Percentiles rank a stretch among this genome's conserved stretches.
phyloP scores from a whole-genome alignment of 495 filamentous ascomycete species.

The Neurospora pannonica region DNA sequence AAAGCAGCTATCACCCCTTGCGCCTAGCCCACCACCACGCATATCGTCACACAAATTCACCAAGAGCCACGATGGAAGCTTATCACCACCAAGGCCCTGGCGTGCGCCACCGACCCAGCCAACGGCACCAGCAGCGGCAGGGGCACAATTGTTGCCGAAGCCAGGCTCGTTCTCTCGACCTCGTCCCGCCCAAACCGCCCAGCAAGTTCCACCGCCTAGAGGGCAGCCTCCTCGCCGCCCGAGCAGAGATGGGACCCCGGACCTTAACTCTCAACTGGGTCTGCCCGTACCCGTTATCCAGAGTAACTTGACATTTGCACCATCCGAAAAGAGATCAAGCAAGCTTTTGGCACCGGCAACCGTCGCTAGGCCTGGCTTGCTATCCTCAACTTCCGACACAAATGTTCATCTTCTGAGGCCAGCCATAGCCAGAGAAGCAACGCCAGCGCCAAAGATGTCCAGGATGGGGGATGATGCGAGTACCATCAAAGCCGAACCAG shows the following conservation, averaged over 20 bases:
- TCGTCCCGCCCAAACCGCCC: constrained; percentile 15
- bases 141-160: constrained; percentile 9
- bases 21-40: constrained; percentile 53
- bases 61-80: constrained; percentile 27
- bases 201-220: constrained; percentile 21
- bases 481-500: constrained; percentile 21
- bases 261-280: constrained; percentile 46
- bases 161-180: constrained; percentile 20
- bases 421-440: constrained; percentile 27
- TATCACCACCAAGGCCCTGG: constrained; percentile 20
- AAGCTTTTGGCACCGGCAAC: constrained; percentile 24
- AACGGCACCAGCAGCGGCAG: constrained; percentile 23
- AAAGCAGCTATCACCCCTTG: constrained; percentile 37
- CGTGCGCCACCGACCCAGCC: constrained; percentile 18
- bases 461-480: constrained; percentile 10
- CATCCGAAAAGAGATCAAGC: constrained; percentile 35
- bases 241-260: constrained; percentile 71
- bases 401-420: constrained; percentile 17
- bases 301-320: constrained; percentile 57
- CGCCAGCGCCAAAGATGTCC: constrained; percentile 26
- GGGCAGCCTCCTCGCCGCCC: constrained; percentile 50
- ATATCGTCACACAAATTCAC: constrained; percentile 52
- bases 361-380: constrained; percentile 18
- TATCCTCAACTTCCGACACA: constrained; percentile 19
- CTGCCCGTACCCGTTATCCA: constrained; percentile 62